A percentile compares a stretch with the other conserved stretches of the same genome.
Evolutionary conservation across 2,329 filamentous ascomycete genomes (phyloP).

Genomic region (Xylaria sp.): DNA sequence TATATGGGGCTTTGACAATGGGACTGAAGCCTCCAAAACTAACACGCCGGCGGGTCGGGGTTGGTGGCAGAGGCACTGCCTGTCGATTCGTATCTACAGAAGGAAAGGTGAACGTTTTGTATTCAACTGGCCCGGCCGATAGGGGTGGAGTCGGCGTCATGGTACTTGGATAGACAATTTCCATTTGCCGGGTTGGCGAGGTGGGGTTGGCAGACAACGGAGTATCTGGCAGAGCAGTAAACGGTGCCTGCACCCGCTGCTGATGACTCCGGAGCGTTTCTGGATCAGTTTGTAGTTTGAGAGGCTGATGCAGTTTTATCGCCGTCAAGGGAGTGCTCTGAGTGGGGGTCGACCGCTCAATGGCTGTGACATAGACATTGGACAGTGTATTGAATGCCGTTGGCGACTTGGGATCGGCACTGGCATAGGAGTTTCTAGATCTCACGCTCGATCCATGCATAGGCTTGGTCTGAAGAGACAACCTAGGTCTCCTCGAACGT

Average conservation of each 20-base stretch:
- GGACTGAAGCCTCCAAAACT: constrained; percentile 49
- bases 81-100: constrained; percentile 49
- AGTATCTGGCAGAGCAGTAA: constrained; percentile 63
- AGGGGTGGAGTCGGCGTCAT: constrained; percentile 71
- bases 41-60: constrained; percentile 53
- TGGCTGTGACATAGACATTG: constrained; percentile 72
- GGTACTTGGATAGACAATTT: constrained; percentile 63
- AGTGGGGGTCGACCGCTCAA: constrained; percentile 66
- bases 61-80: constrained; percentile 49
- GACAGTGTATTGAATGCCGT: constrained; percentile 74
- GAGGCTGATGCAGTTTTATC: constrained; percentile 57
- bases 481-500: constrained; percentile 62
- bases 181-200: constrained; percentile 59
- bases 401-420: constrained; percentile 67
- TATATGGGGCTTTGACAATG: constrained; percentile 62
- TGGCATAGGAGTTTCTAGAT: constrained; percentile 55
- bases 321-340: constrained; percentile 61
- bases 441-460: constrained; percentile 53
- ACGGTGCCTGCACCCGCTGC: constrained; percentile 57
- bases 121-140: constrained; percentile 64
- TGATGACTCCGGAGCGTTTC: constrained; percentile 50
- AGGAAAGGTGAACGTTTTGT: constrained; percentile 61
- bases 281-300: constrained; percentile 54
- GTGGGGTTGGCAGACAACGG: constrained; percentile 63
- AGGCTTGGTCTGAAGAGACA: constrained; percentile 67